Base-by-base conservation (phyloP, 2,329 filamentous ascomycete genomes). In the Cladosporium sp. region DNA sequence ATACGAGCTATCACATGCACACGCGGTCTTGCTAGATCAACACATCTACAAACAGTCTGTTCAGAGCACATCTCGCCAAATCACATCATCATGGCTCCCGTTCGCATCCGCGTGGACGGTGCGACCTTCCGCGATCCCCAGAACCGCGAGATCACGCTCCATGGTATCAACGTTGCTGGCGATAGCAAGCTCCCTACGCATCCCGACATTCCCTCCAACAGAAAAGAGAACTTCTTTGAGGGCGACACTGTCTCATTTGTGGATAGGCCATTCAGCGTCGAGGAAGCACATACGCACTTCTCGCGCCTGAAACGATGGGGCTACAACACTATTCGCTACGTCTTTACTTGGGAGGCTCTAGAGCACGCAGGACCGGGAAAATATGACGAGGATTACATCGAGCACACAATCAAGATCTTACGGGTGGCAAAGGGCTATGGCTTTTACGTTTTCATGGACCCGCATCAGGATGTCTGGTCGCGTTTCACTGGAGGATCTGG, bases 271-370 rank as follows among this genome's bases (percentile, higher is more conserved):
- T 99, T 99, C 65, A 79, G 87, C 3, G 81, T 90, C 48, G 84
- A 90, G 50, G 90, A 97, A 64, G 91, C 94, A 1, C 87, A 90
- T 66, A 79, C 83, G 15, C 94, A 99, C 72, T 97, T 99, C 73
- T 83, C 89, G 12, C 83, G 92, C 42, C 75, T 99, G 63, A 90
- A 88, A 67, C 87, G 88, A 67, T 96, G 88, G 79, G 94, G 94
- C 13, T 99, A 96, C 80, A 99, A 97, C 73, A 92, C 90, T 0
- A 92, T 99, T 64, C 84, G 94, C 70, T 99, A 99, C 74, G 80
- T 99, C 65, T 99, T 97, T 71, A 97, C 94, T 0, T 99, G 94
- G 94, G 94, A 99, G 74, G 93, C 94, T n/a, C 89, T 99, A 71
- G 94, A 99, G 75, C 89, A 94, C 58, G 86, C 86, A 1, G 93